Base-by-base conservation (phyloP, 2,329 filamentous ascomycete genomes). In the Colletotrichum plurivorum region DNA sequence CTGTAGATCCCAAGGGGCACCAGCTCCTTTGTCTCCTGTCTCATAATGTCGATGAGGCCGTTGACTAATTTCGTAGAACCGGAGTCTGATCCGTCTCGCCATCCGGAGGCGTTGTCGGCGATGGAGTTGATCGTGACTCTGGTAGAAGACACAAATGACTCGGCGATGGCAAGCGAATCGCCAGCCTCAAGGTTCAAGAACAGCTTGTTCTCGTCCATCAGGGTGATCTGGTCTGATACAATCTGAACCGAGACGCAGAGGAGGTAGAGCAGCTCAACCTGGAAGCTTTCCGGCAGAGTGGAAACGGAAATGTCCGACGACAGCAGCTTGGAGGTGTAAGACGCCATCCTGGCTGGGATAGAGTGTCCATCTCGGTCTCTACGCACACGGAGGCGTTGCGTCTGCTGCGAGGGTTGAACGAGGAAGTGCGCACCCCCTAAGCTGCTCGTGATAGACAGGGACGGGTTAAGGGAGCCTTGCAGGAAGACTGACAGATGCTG, bases 351-450 rank as follows among this genome's bases (percentile, higher is more conserved):
- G 15, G 93, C 88, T 1, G 94, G 89, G 62, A 93, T 84, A 2
- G 94, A 94, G 39, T 90, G 88, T 0, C 93, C 93, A 71, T 88
- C 87, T 4, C 86, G 83, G 76, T 97, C 94, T 51, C 91, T 85
- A 39, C 82, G 76, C 16, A 87, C 71, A 5, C 78, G 71, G 39
- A 69, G 22, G 16, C 67, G 67, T 75, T 66, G 66, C 2, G 55
- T 18, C n/a, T 71, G 70, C 53, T 68, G 72, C 27, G 75, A 62
- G 0, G 76, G 63, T 5, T 81, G 77, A 0, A 92, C 84, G 3
- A 97, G 80, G 72, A 92, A 90, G 6, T 93, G 87, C 1, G 89
- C 89, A 4, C 94, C 94, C 0, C 89, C 90, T 7, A 97, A 83
- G 25, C 86, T 86, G 75, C 90, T 95, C 2, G 92, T 93, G 5